Evolutionary conservation across 2,329 filamentous ascomycete genomes (phyloP), one percentile per base, ranked within the genome.

Genomic region (Gnomoniopsis sp.): DNA sequence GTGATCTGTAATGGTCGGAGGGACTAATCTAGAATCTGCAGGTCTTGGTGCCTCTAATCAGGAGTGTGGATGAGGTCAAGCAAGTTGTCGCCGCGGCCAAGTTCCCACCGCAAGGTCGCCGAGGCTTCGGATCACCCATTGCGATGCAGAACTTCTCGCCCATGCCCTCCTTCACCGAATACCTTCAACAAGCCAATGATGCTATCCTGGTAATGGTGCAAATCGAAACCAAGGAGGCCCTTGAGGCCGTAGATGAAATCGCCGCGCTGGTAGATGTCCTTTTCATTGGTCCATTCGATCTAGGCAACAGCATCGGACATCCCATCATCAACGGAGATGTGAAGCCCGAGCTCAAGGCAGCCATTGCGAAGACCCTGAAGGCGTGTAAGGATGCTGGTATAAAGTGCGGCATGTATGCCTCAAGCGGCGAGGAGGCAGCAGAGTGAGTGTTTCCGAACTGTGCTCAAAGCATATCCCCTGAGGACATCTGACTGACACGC

Each of bases 241-340:
- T 88, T 15, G 79, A 84, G 1, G 72, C 73, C 14, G 79, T 88
- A 1, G 84, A 88, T 36, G 82, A 81, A 50, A 88, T 89, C 68
- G 84, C 84, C 76, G 79, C 21, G 75, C 86, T 22, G 72, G 83
- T 88, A 22, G 86, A 89, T 61, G 79, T 86, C 4, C 71, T 88
- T 23, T 88, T 88, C 67, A 78, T 88, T 49, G 86, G 86, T 0
- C 86, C 86, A 1, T 88, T 87, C 67, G 86, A 88, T 65, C 75
- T 88, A 54, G 87, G 81, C 52, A 85, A 86, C 68, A 86, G 82
- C 64, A 84, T 87, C 49, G 84, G 53, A 14, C 12, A 55, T 43
- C 83, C 88, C 0, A 82, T 90, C 43, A 76, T 87, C 22, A 75
- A 87, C 62, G 82, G 81, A 1, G 79, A 80, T 50, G 81, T 88